Evolutionary conservation across 2,329 filamentous ascomycete genomes (phyloP).

Genomic region (Aulographum hederae): DNA sequence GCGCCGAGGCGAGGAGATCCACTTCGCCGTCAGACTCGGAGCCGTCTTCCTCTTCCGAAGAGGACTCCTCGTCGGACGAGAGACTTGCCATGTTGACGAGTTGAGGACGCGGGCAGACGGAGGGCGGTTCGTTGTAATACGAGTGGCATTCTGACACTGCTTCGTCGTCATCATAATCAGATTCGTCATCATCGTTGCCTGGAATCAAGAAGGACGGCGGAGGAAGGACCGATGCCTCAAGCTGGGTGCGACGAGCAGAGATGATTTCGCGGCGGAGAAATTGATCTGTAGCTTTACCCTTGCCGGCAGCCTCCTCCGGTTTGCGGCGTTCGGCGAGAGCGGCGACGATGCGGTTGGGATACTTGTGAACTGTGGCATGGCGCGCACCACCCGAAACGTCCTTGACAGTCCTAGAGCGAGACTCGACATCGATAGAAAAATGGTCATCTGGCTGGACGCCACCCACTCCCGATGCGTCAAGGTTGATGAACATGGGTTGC

Average conservation of each 20-base stretch:
- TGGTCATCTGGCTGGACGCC: slow-evolving; percentile 40
- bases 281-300: neutral
- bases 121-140: slow-evolving; percentile 1
- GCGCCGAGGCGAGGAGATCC: slow-evolving; percentile 26
- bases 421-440: slow-evolving; percentile 32
- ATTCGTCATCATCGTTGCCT: slow-evolving; percentile 16
- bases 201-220: slow-evolving; percentile 23
- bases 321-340: slow-evolving; percentile 1
- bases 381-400: too few species aligned
- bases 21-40: slow-evolving; percentile 10
- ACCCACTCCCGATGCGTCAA: slow-evolving; percentile 36
- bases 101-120: too few species aligned
- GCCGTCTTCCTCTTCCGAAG: slow-evolving; percentile 2
- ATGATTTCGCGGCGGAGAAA: slow-evolving; percentile 48
- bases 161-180: slow-evolving; percentile 17
- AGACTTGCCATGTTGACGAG: too few species aligned
- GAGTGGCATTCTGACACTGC: neutral
- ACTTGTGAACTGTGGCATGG: neutral
- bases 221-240: slow-evolving; percentile 24
- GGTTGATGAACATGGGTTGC: slow-evolving; percentile 15
- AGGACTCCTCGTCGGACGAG: too few species aligned
- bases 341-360: slow-evolving; percentile 1
- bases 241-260: slow-evolving; percentile 48
- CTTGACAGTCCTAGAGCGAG: slow-evolving; percentile 3
- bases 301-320: neutral